phyloP scores from a whole-genome alignment of 768 basidiomycete species.

The Rhizopogon vesiculosus region DNA sequence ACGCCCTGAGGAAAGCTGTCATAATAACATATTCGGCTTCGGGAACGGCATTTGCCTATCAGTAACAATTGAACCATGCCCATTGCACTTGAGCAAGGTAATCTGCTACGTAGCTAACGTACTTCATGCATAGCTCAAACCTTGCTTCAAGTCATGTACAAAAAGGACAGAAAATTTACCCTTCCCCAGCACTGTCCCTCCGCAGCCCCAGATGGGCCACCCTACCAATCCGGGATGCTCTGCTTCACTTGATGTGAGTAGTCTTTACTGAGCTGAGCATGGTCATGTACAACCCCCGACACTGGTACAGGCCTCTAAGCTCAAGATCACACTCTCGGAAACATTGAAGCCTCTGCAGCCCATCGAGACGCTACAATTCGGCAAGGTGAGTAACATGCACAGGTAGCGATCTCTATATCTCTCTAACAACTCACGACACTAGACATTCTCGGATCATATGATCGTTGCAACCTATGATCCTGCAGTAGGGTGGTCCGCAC shows the following conservation, averaged over 20 bases:
- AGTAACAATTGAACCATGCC: too few species aligned
- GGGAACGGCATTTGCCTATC: too few species aligned
- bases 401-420: background rate
- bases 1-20: too few species aligned
- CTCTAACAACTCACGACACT: background rate
- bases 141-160: too few species aligned
- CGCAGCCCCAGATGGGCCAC: background rate
- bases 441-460: slow-evolving; percentile 80
- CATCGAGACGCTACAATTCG: slow-evolving; percentile 48
- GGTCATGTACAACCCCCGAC: background rate
- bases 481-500: slow-evolving; percentile 59
- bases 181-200: background rate
- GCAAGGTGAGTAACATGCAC: slow-evolving; percentile 37
- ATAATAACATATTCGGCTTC: too few species aligned
- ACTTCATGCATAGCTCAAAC: too few species aligned
- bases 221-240: background rate
- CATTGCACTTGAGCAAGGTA: too few species aligned
- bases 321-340: slow-evolving; percentile 43
- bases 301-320: slow-evolving; percentile 44
- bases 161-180: too few species aligned
- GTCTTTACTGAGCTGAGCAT: background rate
- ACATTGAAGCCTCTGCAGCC: slow-evolving; percentile 47
- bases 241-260: slow-evolving; percentile 16
- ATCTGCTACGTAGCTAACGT: too few species aligned
- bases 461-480: slow-evolving; percentile 61